These are phyloP conservation scores for Crepidotus variabilis DNA, from an alignment of 768 basidiomycete genomes.

Conservation along the genomic window DNA sequence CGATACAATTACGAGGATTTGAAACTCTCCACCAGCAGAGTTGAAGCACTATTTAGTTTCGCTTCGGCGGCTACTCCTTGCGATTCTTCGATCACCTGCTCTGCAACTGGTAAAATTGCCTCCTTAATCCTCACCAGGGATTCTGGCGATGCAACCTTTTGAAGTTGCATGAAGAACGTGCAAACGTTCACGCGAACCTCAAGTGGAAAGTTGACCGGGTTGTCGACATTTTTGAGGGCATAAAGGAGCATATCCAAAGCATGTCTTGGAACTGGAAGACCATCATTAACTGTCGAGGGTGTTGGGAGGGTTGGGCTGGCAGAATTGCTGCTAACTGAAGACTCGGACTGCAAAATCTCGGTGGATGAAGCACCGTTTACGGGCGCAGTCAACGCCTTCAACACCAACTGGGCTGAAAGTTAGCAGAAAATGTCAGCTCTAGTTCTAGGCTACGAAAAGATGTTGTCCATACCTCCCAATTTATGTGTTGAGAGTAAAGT, in stretches of 20 bases:
- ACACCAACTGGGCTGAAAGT: conserved; percentile 52
- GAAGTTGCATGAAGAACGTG: conserved; percentile 63
- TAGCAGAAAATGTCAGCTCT: neutral
- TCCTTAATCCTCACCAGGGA: conserved; percentile 50
- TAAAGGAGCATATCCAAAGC: conserved; percentile 67
- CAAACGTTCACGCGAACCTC: conserved; percentile 80
- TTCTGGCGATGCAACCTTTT: conserved; percentile 46
- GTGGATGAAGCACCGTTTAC: conserved; percentile 25
- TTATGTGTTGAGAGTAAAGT: conserved; percentile 68
- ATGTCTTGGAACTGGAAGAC: conserved; percentile 42
- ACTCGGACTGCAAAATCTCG: conserved; percentile 19
- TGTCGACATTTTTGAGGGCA: conserved; percentile 56
- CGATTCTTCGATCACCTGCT: conserved; percentile 41
- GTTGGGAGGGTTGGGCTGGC: conserved; percentile 44
- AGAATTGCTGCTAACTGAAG: conserved; percentile 39
- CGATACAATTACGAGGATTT: conserved; percentile 1
- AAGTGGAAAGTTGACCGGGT: conserved; percentile 55
- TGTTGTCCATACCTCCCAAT: conserved; percentile 49
- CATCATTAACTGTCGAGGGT: conserved; percentile 36
- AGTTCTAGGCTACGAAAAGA: neutral
- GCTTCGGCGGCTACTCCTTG: conserved; percentile 35
- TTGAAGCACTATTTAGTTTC: conserved; percentile 35
- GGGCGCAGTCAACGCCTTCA: conserved; percentile 54
- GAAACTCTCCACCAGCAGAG: conserved; percentile 39
- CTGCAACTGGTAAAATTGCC: conserved; percentile 44